Base-by-base conservation (phyloP, 352 stramenopile species). In the Pythium vanterpoolii region DNA sequence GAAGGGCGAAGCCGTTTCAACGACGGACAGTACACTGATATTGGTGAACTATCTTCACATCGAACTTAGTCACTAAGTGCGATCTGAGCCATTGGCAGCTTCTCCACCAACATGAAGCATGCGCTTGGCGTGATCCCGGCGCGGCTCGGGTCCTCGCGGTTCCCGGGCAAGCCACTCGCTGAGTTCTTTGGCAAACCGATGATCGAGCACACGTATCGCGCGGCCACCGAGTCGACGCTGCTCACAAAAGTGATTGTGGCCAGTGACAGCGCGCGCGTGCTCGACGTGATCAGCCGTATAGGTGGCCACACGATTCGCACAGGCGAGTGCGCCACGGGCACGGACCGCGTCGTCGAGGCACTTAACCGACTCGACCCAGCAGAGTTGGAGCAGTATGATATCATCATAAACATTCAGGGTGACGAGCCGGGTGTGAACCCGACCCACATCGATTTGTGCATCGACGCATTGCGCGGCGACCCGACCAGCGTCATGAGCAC, bases 341-440 rank as follows among this genome's bases (percentile, higher is more conserved):
- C 86, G 0, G 82, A 92, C 59, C 82, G 86, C 30, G 76, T 94
- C 27, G 73, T 93, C 40, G 72, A 91, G 31, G 84, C 71, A 28
- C 66, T 92, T 28, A 66, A 62, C 11, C 34, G 62, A 19, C 69
- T 91, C 57, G 65, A 73, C 11, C 30, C 63, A 6, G 26, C 50
- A 13, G 72, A 89, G 31, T 44, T 92, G 16, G 68, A 50, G 28
- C 45, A 72, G 44, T 88, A 89, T 58, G 84, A 95, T 34, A 63
- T 93, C 43, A 69, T 95, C 11, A 81, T 93, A 24, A 95, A 95
- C 49, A 81, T 95, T 45, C 84, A 94, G 55, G 84, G 86, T 34
- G 86, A 95, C 49, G 86, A 95, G 59, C 84, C 84, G 3, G 80
- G 79, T 21, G 79, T 95, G 47, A 80, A 95, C 48, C 80, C 86